phyloP scores from a whole-genome alignment of 148 eudicot genomes.

The Rhododendron williamsianum region DNA sequence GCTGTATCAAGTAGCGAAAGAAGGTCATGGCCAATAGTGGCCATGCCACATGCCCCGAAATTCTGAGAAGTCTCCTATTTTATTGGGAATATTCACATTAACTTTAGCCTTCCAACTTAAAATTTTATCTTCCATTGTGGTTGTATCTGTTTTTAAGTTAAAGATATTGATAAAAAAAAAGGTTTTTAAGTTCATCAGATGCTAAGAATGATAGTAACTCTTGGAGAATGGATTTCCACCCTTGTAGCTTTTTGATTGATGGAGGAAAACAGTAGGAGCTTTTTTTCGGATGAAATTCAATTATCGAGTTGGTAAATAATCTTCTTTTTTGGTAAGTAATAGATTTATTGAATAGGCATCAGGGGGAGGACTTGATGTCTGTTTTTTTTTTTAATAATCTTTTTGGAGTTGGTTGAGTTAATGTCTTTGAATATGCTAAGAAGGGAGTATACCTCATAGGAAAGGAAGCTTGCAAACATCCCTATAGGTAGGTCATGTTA shows the following conservation, averaged over 20 bases:
- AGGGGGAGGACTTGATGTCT: neutral
- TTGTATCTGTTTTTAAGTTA: neutral
- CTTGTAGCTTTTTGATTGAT: neutral
- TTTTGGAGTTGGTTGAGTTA: neutral
- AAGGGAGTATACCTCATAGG: neutral
- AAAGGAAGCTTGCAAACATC: slow-evolving; percentile 2
- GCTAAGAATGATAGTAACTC: neutral
- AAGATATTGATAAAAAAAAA: neutral
- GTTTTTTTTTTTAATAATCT: neutral
- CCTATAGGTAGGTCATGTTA: neutral
- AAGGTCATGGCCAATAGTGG: neutral
- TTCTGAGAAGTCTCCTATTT: neutral
- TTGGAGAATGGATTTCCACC: neutral
- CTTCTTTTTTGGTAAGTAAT: neutral
- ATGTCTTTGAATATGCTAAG: neutral
- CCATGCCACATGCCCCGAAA: neutral
- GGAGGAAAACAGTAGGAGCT: neutral
- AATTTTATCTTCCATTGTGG: neutral
- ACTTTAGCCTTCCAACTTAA: neutral
- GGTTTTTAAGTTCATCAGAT: neutral
- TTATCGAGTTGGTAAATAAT: neutral
- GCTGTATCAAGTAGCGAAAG: neutral
- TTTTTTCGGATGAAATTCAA: neutral
- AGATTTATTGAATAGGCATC: neutral
- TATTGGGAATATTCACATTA: neutral